Conservation (phyloP, 345 rosid genomes). For the Rhizophora apiculata region DNA sequence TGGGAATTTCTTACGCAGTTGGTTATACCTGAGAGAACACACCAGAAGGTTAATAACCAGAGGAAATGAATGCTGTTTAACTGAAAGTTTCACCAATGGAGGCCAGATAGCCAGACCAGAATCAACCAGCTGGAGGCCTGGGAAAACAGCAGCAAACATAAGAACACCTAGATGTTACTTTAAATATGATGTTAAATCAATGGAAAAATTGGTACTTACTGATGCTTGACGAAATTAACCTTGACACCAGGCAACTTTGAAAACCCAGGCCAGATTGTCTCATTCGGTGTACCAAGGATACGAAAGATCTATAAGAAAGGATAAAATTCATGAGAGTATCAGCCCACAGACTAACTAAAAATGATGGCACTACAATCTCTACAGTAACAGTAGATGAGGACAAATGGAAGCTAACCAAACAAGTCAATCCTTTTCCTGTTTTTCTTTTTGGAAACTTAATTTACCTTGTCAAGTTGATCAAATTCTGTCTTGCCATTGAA, state of each 20-base stretch:
- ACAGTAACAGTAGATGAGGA: background rate
- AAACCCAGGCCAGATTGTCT: conserved; percentile 94
- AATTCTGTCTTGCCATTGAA: conserved; percentile 92
- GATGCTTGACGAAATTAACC: conserved; percentile 96
- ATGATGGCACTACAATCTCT: background rate
- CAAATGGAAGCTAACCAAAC: background rate
- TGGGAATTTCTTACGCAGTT: conserved; percentile 89
- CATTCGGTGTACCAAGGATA: conserved; percentile 90
- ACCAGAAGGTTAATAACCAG: conserved; percentile 41
- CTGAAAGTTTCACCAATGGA: conserved; percentile 51
- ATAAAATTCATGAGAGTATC: background rate
- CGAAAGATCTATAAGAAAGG: conserved; percentile 65
- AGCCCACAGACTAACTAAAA: background rate
- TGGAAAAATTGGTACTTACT: conserved; percentile 53
- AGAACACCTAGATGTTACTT: conserved; percentile 33
- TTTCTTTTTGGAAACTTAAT: background rate
- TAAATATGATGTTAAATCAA: conserved; percentile 18
- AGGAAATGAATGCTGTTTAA: conserved; percentile 29
- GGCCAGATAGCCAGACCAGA: conserved; percentile 83
- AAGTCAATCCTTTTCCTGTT: conserved; percentile 1
- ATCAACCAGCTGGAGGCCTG: conserved; percentile 91
- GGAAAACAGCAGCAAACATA: conserved; percentile 61
- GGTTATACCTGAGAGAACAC: conserved; percentile 82
- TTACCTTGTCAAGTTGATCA: conserved; percentile 98
- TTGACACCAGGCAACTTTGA: conserved; percentile 89